A percentile compares a stretch with the other conserved stretches of the same genome.
Evolutionary conservation across 202 grass and related monocot genomes (phyloP).

Genomic region (Dendrocalamus latiflorus): DNA sequence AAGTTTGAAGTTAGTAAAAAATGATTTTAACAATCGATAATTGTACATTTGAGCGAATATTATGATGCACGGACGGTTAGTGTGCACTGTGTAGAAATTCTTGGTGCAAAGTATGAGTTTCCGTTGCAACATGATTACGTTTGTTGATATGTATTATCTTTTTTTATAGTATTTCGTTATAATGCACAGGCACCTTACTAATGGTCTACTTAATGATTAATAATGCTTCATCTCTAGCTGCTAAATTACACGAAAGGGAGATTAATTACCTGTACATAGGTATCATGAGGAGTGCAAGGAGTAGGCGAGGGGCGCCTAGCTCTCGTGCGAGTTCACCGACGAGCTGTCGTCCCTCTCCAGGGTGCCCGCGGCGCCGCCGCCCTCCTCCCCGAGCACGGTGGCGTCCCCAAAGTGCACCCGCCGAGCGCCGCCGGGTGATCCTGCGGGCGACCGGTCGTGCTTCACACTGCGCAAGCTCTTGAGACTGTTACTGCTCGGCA

Average conservation of each 20-base stretch:
- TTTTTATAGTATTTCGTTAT: too few species aligned
- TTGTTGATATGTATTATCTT: too few species aligned
- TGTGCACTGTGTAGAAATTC: too few species aligned
- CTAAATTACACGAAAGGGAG: background rate
- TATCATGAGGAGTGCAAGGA: constrained; percentile 12
- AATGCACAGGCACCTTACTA: too few species aligned
- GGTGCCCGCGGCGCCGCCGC: background rate
- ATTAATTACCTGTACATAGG: constrained; percentile 14
- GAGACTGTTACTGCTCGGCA: constrained; percentile 25
- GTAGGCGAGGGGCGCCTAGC: constrained; percentile 33
- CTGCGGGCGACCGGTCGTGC: background rate
- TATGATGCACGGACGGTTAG: too few species aligned
- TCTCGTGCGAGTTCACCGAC: constrained; percentile 42
- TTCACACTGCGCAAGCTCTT: constrained; percentile 14
- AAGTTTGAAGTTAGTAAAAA: too few species aligned
- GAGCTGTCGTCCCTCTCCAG: background rate
- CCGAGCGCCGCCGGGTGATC: background rate
- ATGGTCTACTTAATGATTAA: background rate
- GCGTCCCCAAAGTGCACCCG: constrained; percentile 39
- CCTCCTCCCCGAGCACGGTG: constrained; percentile 27
- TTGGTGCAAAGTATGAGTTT: too few species aligned
- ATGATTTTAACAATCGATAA: too few species aligned
- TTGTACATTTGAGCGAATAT: too few species aligned
- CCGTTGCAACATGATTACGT: too few species aligned
- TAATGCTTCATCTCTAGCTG: background rate